Conservation (phyloP, 75 land plant genomes). For the Pinus albicaulis region DNA sequence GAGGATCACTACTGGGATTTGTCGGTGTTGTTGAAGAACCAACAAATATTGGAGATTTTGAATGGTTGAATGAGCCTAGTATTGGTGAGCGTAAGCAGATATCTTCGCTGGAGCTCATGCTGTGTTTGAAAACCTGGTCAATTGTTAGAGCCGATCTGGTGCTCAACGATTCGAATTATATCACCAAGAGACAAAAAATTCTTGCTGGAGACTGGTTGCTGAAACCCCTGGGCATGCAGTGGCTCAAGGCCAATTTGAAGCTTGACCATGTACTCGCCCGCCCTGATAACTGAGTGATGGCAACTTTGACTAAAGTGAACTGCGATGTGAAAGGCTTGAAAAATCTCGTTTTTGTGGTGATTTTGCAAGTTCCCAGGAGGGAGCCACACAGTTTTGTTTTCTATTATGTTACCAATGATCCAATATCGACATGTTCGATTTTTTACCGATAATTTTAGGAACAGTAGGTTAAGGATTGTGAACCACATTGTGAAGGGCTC, state of each 20-base stretch:
- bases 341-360: slow-evolving; percentile 35
- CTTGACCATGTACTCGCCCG: slow-evolving; percentile 77
- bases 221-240: slow-evolving; percentile 66
- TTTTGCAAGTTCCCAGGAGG: slow-evolving; percentile 43
- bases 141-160: no score
- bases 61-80: no score
- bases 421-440: slow-evolving; percentile 26
- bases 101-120: no score
- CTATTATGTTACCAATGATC: slow-evolving; percentile 41
- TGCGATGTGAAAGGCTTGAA: not conserved
- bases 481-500: slow-evolving; percentile 47
- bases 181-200: slow-evolving; percentile 25
- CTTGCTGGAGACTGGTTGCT: slow-evolving; percentile 25
- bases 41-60: no score
- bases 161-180: slow-evolving; percentile 27
- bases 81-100: no score
- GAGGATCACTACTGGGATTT: no score
- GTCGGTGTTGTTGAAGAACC: no score
- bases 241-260: slow-evolving; percentile 61
- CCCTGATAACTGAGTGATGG: slow-evolving; percentile 68
- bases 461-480: slow-evolving; percentile 40
- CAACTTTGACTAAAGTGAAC: slow-evolving; percentile 31
- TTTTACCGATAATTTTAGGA: slow-evolving; percentile 38
- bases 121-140: no score
- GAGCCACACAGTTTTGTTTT: slow-evolving; percentile 46